Evolutionary conservation across 2,329 filamentous ascomycete species (phyloP), one percentile per base, ranked within the genome.

Genomic region (Exophiala phaeomuriformis): DNA sequence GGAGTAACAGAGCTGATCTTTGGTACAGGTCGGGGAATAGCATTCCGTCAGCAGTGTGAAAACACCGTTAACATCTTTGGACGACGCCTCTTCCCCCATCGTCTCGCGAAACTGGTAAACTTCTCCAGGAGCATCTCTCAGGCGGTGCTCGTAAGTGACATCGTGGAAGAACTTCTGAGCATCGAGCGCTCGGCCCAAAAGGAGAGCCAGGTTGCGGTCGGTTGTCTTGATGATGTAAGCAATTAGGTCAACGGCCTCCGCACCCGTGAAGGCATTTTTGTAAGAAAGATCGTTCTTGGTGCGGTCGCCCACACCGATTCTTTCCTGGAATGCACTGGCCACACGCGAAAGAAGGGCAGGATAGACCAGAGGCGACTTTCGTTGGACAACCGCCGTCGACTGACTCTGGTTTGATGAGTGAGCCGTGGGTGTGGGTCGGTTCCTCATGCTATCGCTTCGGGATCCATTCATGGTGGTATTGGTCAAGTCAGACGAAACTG

Each of bases 161-260:
- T 98, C 93, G 73, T 98, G 93, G 68, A 98, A 98, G 74, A 95
- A 96, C 69, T 97, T 97, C 67, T 98, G 93, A 28, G 93, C 93
- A 72, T 98, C 93, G 56, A 98, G 75, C 40, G 93, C 90, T 67
- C 93, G 82, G 58, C 93, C 93, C 10, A 98, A 76, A 6, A 98
- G 80, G 46, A 98, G 76, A 7, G 93, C 93, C 56, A 98, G 76
- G 67, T 98, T 98, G 55, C 93, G 83, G 71, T 98, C 93, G 0
- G 89, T 95, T 1, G 93, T 98, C 66, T 94, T 86, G 70, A 98
- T 97, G 61, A 98, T 97, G 67, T 94, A 95, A 1, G 88, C 88
- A 60, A 98, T 86, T 54, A 97, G 80, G 68, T 98, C 93, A 19
- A 98, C 93, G 19, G 93, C 91, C 68, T 98, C 93, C 28, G 88